Conservation (phyloP, 306 rosid genomes). For the Acacia acuminata region DNA sequence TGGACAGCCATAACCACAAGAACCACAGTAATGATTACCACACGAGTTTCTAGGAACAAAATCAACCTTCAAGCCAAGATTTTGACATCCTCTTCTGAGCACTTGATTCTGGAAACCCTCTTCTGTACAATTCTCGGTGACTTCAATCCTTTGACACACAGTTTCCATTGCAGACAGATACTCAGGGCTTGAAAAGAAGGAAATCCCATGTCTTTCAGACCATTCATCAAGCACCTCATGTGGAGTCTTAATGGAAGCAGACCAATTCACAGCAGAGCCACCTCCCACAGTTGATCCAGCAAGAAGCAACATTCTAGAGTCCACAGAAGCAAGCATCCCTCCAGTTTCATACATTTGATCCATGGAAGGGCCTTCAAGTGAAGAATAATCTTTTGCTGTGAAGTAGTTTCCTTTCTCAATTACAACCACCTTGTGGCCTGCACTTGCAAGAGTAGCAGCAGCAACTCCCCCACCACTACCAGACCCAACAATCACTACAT, state of each 20-base stretch:
- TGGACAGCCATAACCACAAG: conserved; percentile 75
- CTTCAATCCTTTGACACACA: conserved; percentile 74
- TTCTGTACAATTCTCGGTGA: conserved; percentile 53
- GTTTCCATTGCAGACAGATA: conserved; percentile 67
- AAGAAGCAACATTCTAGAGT: conserved; percentile 53
- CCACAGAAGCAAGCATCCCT: conserved; percentile 45
- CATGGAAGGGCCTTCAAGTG: conserved; percentile 77
- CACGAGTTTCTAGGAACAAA: conserved; percentile 72
- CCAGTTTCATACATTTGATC: conserved; percentile 74
- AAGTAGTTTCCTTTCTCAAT: conserved; percentile 86
- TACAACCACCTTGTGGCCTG: conserved; percentile 77
- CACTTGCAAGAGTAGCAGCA: conserved; percentile 69
- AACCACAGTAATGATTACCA: conserved; percentile 69
- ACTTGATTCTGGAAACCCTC: conserved; percentile 90
- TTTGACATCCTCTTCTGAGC: conserved; percentile 73
- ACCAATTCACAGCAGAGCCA: conserved; percentile 88
- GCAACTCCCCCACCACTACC: conserved; percentile 96
- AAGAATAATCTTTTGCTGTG: conserved; percentile 61
- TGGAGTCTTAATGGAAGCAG: conserved; percentile 76
- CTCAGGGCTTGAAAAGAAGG: conserved; percentile 55
- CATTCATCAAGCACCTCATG: conserved; percentile 60
- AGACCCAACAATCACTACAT: conserved; percentile 73
- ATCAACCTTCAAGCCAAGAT: conserved; percentile 67
- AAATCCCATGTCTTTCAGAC: conserved; percentile 45
- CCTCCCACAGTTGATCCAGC: conserved; percentile 88